Evolutionary conservation across 2,329 filamentous ascomycete genomes (phyloP), one percentile per base, ranked within the genome.

Genomic region (Talaromyces marneffei): DNA sequence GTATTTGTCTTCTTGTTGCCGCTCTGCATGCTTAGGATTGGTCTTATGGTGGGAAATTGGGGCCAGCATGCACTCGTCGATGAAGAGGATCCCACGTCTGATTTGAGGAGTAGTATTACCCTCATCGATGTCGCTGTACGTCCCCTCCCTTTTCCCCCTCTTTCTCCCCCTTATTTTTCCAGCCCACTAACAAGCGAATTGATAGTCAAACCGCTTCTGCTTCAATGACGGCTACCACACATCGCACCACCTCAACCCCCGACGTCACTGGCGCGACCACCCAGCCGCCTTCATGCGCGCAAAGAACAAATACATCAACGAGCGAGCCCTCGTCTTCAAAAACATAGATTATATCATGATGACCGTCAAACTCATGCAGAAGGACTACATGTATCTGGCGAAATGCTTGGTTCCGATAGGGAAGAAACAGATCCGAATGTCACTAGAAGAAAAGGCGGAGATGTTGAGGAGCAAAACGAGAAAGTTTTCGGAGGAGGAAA

Each of bases 181-280:
- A 10, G 14, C 20, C 33, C 4, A 16, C 40, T 37, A 57, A 53
- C 35, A 25, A 23, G n/a, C n/a, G 12, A n/a, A 57, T 48, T 3
- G 7, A 10, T 67, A 91, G 88, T 90, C 86, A 74, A 92, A 92
- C 73, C 87, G 90, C 37, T 87, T 87, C 74, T 92, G 88, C 77
- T 92, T 87, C 81, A 92, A 92, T 67, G 89, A 92, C 68, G 89
- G 89, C 65, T 92, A 91, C 73, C 89, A 92, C 74, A 92, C 88
- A 6, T 90, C 88, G 18, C 90, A 92, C 70, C 89, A 92, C 68
- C 83, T 92, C 57, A 91, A 92, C 74, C 89, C 88, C 0, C 81
- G 84, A 29, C 85, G 90, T 1, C 90, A 92, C 77, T 93, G 90
- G 90, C 86, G 90, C 61, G 88, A 92, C 20, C 90, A 92, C 67